Base-by-base conservation (phyloP, 805 yeast species). In the Hyphopichia homilentoma region DNA sequence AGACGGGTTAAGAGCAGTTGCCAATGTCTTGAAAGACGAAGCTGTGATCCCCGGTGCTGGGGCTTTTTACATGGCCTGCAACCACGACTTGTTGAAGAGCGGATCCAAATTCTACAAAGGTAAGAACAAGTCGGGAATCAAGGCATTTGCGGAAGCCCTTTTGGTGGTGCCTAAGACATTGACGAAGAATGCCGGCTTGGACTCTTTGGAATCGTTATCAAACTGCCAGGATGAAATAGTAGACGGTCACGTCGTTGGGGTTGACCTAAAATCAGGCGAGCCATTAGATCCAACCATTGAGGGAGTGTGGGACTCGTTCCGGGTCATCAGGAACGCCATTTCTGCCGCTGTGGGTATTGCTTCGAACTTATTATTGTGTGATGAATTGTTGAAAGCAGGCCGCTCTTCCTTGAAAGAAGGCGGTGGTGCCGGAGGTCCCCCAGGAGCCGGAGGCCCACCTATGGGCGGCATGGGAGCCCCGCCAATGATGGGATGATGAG, bases 41-140 rank as follows among this genome's bases (percentile, higher is more conserved):
- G 64, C 82, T 25, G 80, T 93, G 25, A 81, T 93, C 28, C 96
- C 98, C 5, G 99, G 99, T 41, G 99, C 93, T 1, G 99, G 99
- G 36, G 93, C 97, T 2, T 93, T 84, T 61, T 94, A 81, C 66
- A 69, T 93, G 52, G 81, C 94, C 34, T 86, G 90, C 38, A 75
- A 87, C 33, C 73, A 79, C 48, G 75, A 84, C 51, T 67, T 88
- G 43, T 61, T 68, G 35, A 65, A 64, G 38, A 69, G 71, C 36
- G 48, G 45, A 25, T 68, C 77, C 32, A 74, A 74, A 43, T 54
- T 77, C 28, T 73, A 79, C 35, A 85, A 82, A 59, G 97, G 98
- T 37, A 84, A 85, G 59, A 75, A 79, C 41, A 84, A 88, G 61
- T 79, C 93, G 6, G 99, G 99, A 44, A 75, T 90, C 33, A 81